These are phyloP conservation scores for Pestalotiopsis sp. DNA, from an alignment of 2,329 filamentous ascomycete genomes.

Conservation along the genomic window DNA sequence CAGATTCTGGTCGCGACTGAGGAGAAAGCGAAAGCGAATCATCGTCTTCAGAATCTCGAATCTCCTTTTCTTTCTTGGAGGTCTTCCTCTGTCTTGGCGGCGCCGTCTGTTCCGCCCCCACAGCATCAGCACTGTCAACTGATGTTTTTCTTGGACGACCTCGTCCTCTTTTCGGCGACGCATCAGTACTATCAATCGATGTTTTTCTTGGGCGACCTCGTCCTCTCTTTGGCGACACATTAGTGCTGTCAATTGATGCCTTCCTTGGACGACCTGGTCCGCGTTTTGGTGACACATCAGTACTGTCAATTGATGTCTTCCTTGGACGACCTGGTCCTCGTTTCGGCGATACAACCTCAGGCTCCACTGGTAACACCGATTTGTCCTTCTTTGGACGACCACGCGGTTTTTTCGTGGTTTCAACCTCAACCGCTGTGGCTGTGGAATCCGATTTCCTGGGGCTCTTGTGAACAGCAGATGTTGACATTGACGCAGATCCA, in stretches of 20 bases:
- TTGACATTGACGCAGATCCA: conserved; percentile 18
- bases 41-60: conserved; percentile 53
- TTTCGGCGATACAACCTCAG: conserved; percentile 18
- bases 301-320: conserved; percentile 15
- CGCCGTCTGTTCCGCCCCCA: conserved; percentile 4
- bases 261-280: conserved; percentile 8
- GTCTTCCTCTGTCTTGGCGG: conserved; percentile 20
- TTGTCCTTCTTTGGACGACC: conserved; percentile 44
- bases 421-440: conserved; percentile 4
- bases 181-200: no score
- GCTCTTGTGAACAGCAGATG: conserved; percentile 28
- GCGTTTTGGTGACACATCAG: not conserved
- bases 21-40: conserved; percentile 32
- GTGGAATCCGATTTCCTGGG: conserved; percentile 19
- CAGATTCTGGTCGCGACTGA: conserved; percentile 35
- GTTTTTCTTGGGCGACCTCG: conserved; percentile 11
- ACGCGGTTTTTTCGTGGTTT: conserved; percentile 37
- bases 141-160: not conserved
- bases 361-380: not conserved
- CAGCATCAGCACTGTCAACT: not conserved
- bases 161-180: no score
- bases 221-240: not conserved
- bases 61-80: conserved; percentile 40
- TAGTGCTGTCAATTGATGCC: not conserved
- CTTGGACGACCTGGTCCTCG: conserved; percentile 28